Evolutionary conservation across 805 yeast genomes (phyloP).

Genomic region (Candida nemodendra): DNA sequence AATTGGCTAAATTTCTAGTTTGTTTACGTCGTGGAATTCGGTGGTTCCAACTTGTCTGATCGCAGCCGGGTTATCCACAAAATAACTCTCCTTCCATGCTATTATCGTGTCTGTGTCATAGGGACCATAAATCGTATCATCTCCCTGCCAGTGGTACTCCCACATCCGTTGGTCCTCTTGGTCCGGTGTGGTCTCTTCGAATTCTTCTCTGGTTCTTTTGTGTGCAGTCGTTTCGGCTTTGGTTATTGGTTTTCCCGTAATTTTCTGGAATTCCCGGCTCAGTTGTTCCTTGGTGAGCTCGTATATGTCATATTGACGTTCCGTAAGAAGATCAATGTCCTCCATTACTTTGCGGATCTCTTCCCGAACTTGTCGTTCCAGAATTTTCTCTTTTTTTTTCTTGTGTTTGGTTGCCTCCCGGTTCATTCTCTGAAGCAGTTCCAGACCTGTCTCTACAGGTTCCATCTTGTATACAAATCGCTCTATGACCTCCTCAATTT

Average conservation of each 20-base stretch:
- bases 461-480: slow-evolving; percentile 45
- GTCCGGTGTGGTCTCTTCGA: slow-evolving; percentile 10
- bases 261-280: slow-evolving; percentile 40
- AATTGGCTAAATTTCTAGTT: too few relatives aligned
- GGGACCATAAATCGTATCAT: slow-evolving; percentile 45
- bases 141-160: slow-evolving; percentile 18
- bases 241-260: slow-evolving; percentile 37
- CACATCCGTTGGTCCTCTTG: slow-evolving; percentile 7
- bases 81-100: slow-evolving; percentile 51
- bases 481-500: slow-evolving; percentile 23
- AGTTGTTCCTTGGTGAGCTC: slow-evolving; percentile 58
- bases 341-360: slow-evolving; percentile 46
- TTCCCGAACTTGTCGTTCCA: slow-evolving; percentile 20
- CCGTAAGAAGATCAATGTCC: slow-evolving; percentile 42
- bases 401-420: slow-evolving; percentile 18
- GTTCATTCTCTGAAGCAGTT: slow-evolving; percentile 47
- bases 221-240: slow-evolving; percentile 14
- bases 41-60: slow-evolving; percentile 35
- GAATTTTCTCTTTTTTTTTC: slow-evolving; percentile 14
- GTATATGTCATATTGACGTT: slow-evolving; percentile 47
- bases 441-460: slow-evolving; percentile 61
- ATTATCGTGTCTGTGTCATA: slow-evolving; percentile 53
- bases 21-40: slow-evolving; percentile 14
- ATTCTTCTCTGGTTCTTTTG: slow-evolving; percentile 23
- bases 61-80: slow-evolving; percentile 41